A percentile compares a stretch with the other conserved stretches of the same genome.
These are phyloP conservation scores for Didymella pinodella DNA, from an alignment of 2,329 filamentous ascomycete species.

Conservation along the genomic window DNA sequence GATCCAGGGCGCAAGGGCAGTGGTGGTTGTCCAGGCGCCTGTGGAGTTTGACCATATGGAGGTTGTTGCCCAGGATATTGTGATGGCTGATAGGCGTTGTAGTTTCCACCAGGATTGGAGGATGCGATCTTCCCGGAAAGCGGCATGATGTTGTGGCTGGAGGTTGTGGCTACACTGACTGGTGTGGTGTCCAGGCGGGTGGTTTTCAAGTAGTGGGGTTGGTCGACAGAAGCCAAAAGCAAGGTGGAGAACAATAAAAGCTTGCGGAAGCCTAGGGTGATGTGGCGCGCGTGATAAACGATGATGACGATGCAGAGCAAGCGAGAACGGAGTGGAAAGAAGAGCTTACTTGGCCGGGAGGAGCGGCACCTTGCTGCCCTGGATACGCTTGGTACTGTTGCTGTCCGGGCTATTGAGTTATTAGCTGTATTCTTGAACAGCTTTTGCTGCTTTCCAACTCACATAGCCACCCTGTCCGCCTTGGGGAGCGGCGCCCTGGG, in stretches of 20 bases:
- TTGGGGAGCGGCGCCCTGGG: conserved; percentile 43
- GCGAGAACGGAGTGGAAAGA: conserved; percentile 32
- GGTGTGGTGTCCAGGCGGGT: conserved; percentile 20
- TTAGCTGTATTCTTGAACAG: conserved; percentile 34
- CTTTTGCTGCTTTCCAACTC: conserved; percentile 49
- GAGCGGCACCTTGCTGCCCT: conserved; percentile 58
- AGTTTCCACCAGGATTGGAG: conserved; percentile 23
- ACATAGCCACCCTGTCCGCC: conserved; percentile 58
- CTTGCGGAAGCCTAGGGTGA: conserved; percentile 28
- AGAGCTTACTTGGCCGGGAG: conserved; percentile 48
- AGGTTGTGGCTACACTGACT: conserved; percentile 28
- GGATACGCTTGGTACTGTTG: conserved; percentile 65
- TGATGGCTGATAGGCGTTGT: conserved; percentile 42
- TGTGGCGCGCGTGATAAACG: conserved; percentile 32
- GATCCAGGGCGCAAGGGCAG: conserved; percentile 49
- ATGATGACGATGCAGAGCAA: conserved; percentile 46
- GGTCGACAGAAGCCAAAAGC: conserved; percentile 42
- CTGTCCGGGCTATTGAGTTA: conserved; percentile 54
- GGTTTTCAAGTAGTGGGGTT: conserved; percentile 23
- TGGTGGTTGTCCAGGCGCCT: conserved; percentile 35
- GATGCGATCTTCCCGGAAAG: conserved; percentile 41
- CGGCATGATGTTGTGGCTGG: conserved; percentile 32
- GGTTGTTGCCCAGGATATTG: conserved; percentile 34
- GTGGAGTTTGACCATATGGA: conserved; percentile 35
- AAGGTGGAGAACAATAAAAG: conserved; percentile 32